Conservation (phyloP, 805 yeast genomes). For the Barnettozyma sucrosica region DNA sequence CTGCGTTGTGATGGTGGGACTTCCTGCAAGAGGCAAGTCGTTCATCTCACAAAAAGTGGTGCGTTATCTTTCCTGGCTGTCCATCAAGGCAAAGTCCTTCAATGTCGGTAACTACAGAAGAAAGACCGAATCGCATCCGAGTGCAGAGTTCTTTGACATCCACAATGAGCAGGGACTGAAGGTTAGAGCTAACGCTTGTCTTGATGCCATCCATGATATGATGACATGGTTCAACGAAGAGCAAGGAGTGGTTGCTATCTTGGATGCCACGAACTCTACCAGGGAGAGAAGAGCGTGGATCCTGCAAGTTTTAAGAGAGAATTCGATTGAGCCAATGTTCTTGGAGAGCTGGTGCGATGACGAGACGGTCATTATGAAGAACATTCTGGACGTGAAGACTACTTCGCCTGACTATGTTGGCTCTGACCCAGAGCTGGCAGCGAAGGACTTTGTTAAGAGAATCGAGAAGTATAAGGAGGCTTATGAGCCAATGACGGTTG, state of each 20-base stretch:
- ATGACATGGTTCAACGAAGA: slow-evolving; percentile 79
- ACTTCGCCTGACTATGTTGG: slow-evolving; percentile 34
- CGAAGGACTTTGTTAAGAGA: slow-evolving; percentile 63
- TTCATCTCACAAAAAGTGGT: slow-evolving; percentile 92
- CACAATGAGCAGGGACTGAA: slow-evolving; percentile 58
- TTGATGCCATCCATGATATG: slow-evolving; percentile 70
- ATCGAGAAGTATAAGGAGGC: slow-evolving; percentile 67
- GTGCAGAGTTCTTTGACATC: slow-evolving; percentile 75
- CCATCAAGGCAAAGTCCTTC: slow-evolving; percentile 80
- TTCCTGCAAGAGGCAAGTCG: slow-evolving; percentile 91
- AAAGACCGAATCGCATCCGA: slow-evolving; percentile 50
- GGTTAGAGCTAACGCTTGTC: slow-evolving; percentile 63
- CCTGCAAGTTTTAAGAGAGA: slow-evolving; percentile 51
- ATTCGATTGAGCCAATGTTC: slow-evolving; percentile 82
- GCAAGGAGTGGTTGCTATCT: slow-evolving; percentile 82
- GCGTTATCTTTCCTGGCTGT: slow-evolving; percentile 86
- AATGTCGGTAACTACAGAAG: slow-evolving; percentile 87
- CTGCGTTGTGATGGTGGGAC: slow-evolving; percentile 85
- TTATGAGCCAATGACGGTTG: slow-evolving; percentile 70
- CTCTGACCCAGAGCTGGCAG: slow-evolving; percentile 63
- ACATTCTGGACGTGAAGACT: slow-evolving; percentile 80
- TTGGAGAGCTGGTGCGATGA: slow-evolving; percentile 91
- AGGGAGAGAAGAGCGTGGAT: slow-evolving; percentile 62
- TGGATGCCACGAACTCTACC: slow-evolving; percentile 92
- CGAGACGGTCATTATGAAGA: slow-evolving; percentile 66